Conservation (phyloP, 2,329 filamentous ascomycete genomes). For the Dactylella cylindrospora region DNA sequence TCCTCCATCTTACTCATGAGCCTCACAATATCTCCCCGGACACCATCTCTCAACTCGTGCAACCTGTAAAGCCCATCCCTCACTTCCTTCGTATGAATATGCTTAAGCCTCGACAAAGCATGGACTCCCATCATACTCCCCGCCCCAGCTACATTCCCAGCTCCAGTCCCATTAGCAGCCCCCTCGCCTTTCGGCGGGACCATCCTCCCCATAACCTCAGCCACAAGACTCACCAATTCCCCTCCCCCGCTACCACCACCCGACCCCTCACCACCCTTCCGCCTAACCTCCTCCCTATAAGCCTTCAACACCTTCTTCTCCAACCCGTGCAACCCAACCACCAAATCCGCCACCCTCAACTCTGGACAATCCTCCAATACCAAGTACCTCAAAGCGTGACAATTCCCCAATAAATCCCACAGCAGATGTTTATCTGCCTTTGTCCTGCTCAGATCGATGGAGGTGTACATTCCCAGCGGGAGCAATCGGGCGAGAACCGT, state of each 20-base stretch:
- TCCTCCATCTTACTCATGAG: slow-evolving; percentile 31
- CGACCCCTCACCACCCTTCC: neutral
- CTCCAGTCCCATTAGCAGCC: neutral
- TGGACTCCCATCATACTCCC: neutral
- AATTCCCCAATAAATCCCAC: slow-evolving; percentile 33
- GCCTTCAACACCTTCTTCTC: slow-evolving; percentile 17
- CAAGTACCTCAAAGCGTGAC: slow-evolving; percentile 5
- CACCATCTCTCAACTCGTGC: slow-evolving; percentile 25
- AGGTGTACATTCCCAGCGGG: slow-evolving; percentile 23
- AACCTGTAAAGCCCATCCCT: slow-evolving; percentile 26
- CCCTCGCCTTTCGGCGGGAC: no score
- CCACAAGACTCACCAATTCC: slow-evolving; percentile 20
- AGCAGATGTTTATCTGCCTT: slow-evolving; percentile 25
- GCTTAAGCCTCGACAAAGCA: slow-evolving; percentile 18
- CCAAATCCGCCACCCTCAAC: slow-evolving; percentile 17
- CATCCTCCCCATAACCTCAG: slow-evolving; percentile 25
- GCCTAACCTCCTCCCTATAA: no score
- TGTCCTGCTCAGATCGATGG: slow-evolving; percentile 28
- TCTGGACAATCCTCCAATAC: slow-evolving; percentile 26
- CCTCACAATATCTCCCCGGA: slow-evolving; percentile 27
- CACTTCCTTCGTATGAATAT: slow-evolving; percentile 32
- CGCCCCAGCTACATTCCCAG: neutral
- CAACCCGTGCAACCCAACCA: slow-evolving; percentile 28
- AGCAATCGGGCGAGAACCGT: slow-evolving; percentile 11
- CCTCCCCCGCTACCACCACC: neutral